Conservation (phyloP, 2,329 filamentous ascomycete genomes). For the Pseudocercospora eumusae region DNA sequence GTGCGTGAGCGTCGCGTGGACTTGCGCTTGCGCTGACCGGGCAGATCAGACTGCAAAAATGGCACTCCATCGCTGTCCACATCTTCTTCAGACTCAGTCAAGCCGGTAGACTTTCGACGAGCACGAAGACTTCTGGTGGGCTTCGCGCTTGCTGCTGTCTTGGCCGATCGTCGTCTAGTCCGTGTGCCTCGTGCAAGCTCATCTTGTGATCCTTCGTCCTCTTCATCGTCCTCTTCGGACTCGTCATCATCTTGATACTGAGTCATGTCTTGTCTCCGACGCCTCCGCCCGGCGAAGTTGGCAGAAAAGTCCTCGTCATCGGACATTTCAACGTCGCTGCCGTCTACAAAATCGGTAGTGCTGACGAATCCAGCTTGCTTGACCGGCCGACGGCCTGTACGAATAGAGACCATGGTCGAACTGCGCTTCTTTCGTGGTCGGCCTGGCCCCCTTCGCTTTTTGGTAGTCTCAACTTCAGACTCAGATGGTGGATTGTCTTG, state of each 20-base stretch:
- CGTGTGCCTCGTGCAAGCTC: slow-evolving; percentile 24
- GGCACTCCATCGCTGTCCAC: slow-evolving; percentile 30
- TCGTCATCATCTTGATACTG: slow-evolving; percentile 31
- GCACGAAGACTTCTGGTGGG: slow-evolving; percentile 21
- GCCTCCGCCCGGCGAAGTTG: slow-evolving; percentile 26
- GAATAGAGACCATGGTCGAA: slow-evolving; percentile 33
- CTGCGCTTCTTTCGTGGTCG: slow-evolving; percentile 14
- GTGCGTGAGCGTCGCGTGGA: slow-evolving; percentile 19
- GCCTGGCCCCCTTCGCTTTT: slow-evolving; percentile 10
- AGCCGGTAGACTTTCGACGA: slow-evolving; percentile 13
- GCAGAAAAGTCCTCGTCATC: slow-evolving; percentile 28
- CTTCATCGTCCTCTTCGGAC: slow-evolving; percentile 30
- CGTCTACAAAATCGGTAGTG: slow-evolving; percentile 32
- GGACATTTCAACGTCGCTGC: slow-evolving; percentile 30
- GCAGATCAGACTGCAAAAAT: slow-evolving; percentile 46
- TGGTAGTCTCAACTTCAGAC: slow-evolving; percentile 17
- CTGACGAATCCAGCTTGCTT: slow-evolving; percentile 32
- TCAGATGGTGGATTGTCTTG: slow-evolving; percentile 28
- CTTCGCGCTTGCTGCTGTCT: slow-evolving; percentile 12
- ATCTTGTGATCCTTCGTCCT: slow-evolving; percentile 29
- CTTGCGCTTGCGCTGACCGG: slow-evolving; percentile 44
- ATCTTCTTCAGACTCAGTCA: slow-evolving; percentile 31
- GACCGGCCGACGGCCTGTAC: slow-evolving; percentile 22
- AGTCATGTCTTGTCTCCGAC: slow-evolving; percentile 27
- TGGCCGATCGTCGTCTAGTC: slow-evolving; percentile 23